Evolutionary conservation across 305 asterid species (phyloP), one percentile per base, ranked within the genome.

Genomic region (Fraxinus greggii): DNA sequence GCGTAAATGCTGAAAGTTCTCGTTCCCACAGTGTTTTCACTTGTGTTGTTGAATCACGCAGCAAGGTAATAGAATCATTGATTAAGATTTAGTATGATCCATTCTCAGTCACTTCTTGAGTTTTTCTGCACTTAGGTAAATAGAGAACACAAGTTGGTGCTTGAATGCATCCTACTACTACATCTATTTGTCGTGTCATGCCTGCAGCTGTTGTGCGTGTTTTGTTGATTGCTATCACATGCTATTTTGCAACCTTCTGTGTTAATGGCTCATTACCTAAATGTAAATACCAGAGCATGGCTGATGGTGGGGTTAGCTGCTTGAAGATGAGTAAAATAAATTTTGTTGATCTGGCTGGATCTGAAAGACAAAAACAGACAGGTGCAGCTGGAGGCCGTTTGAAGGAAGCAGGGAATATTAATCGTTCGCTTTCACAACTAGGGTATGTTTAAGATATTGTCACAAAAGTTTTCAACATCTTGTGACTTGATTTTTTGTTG

Each of bases 371-470:
- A 86, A 97, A 97, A 87, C 97, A 93, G 82, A 94, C 99, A 45
- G 98, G 99, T 84, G 99, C 99, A 86, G 98, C 95, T 85, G 99
- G 99, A 88, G 98, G 93, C 45, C 95, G 99, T 67, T 90, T 97
- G 93, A 97, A 97, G 89, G 98, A 97, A 89, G 99, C 98, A 56
- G 97, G 99, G 86, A 97, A 94, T 82, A 97, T 97, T 80, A 97
- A 97, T 80, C 98, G 98, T 78, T 97, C 99, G 1, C 98, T 94
- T 83, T 97, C 98, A 24, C 98, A 97, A 89, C 93, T 97, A 54
- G 99, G 99, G 99, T 97, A 92, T 81, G 73, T 85, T 72, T 75
- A 69, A 31, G n/a, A 13, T 75, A 79, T 32, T 56, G 7, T 76
- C 54, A 59, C 76, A 51, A 76, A 78, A 35, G 73, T 38, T 8